These are phyloP conservation scores for Guadua angustifolia DNA, from an alignment of 176 grass and related monocot species.

Conservation along the genomic window DNA sequence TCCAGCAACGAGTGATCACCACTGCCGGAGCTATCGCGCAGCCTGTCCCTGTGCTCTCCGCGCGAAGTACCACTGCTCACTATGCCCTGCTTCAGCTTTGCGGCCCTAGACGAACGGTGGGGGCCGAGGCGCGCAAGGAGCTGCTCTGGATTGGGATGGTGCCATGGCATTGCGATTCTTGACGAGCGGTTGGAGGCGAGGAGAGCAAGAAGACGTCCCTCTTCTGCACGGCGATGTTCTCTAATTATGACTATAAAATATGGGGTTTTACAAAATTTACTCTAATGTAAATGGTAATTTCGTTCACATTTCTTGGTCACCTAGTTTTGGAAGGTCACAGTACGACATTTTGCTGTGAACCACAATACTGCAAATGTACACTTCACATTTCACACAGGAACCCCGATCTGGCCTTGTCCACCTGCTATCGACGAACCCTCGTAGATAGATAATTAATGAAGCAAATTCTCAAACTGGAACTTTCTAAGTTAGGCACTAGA, in stretches of 20 bases:
- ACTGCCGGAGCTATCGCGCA: neutral
- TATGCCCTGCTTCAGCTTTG: neutral
- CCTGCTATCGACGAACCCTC: neutral
- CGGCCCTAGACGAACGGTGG: neutral
- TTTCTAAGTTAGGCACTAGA: neutral
- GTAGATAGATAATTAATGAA: neutral
- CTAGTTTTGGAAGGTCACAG: neutral
- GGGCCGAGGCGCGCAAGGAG: neutral
- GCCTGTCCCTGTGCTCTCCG: neutral
- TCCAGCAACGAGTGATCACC: neutral
- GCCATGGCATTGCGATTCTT: constrained; percentile 8
- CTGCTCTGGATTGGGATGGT: neutral
- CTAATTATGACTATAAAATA: no score
- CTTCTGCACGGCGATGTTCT: neutral
- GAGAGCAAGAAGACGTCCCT: neutral
- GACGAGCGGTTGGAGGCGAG: constrained; percentile 35
- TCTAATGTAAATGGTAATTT: neutral
- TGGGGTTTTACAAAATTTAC: no score
- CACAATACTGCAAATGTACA: neutral
- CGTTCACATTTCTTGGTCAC: neutral
- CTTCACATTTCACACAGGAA: neutral
- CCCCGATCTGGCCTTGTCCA: neutral
- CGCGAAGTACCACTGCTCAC: no score
- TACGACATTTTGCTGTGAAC: neutral
- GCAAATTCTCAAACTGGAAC: neutral